A percentile compares a stretch with the other conserved stretches of the same genome.
These are phyloP conservation scores for Dryas drummondii DNA, from an alignment of 306 rosid species.

Conservation along the genomic window DNA sequence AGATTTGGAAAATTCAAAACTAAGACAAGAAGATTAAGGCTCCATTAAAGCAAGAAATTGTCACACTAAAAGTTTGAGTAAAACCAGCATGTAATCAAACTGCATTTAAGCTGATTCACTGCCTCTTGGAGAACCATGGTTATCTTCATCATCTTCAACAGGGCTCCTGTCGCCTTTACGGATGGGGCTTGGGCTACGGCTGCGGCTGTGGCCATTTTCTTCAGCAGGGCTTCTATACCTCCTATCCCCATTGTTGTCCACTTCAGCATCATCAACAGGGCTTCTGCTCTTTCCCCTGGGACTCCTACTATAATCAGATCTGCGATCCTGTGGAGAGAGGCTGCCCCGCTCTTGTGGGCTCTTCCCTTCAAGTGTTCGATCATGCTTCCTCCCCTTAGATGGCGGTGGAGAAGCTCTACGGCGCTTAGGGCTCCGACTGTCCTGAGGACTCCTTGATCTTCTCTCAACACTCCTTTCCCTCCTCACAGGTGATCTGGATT, in stretches of 20 bases:
- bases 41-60: not conserved
- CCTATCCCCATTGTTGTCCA: slow-evolving; percentile 26
- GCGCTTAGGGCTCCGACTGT: slow-evolving; percentile 47
- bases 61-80: not conserved
- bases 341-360: slow-evolving; percentile 44
- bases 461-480: slow-evolving; percentile 50
- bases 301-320: slow-evolving; percentile 36
- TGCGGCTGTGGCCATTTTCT: slow-evolving; percentile 41
- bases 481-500: slow-evolving; percentile 45
- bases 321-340: slow-evolving; percentile 34
- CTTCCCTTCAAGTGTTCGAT: slow-evolving; percentile 38
- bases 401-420: slow-evolving; percentile 41
- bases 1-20: not conserved
- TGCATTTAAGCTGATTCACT: slow-evolving; percentile 37
- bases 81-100: not conserved
- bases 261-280: slow-evolving; percentile 38
- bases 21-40: not conserved
- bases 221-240: slow-evolving; percentile 32
- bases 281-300: slow-evolving; percentile 49
- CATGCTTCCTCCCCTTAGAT: slow-evolving; percentile 45
- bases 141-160: slow-evolving; percentile 42
- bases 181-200: slow-evolving; percentile 41
- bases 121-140: slow-evolving; percentile 46
- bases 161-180: slow-evolving; percentile 50
- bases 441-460: slow-evolving; percentile 49